A percentile compares a stretch with the other conserved stretches of the same genome.
Conservation (phyloP, 2,329 filamentous ascomycete genomes). For the Sarocladium strictum region DNA sequence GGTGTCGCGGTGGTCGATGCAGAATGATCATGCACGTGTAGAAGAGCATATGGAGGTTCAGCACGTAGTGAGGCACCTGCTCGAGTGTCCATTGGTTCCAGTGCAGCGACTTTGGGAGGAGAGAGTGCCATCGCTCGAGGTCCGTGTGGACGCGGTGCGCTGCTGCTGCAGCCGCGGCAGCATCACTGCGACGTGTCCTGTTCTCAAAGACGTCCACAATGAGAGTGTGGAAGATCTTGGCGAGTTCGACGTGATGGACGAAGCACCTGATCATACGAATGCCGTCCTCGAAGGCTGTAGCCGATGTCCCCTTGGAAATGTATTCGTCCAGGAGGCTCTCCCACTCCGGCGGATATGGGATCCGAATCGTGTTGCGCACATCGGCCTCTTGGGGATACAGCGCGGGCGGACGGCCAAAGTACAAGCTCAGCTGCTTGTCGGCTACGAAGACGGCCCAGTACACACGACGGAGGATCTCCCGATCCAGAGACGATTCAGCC, state of each 20-base stretch:
- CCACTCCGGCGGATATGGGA: constrained; percentile 45
- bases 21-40: constrained; percentile 47
- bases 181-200: constrained; percentile 32
- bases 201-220: constrained; percentile 47
- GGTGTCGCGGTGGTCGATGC: constrained; percentile 39
- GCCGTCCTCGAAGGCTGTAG: constrained; percentile 41
- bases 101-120: constrained; percentile 39
- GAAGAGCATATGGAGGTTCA: constrained; percentile 44
- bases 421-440: constrained; percentile 45
- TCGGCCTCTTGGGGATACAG: constrained; percentile 43
- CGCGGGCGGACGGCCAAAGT: constrained; percentile 44
- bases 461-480: constrained; percentile 41
- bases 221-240: constrained; percentile 43
- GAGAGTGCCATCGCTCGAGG: constrained; percentile 39
- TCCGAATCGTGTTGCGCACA: constrained; percentile 40
- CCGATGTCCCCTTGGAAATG: constrained; percentile 35
- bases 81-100: constrained; percentile 47
- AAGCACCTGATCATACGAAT: constrained; percentile 37
- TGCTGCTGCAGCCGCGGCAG: constrained; percentile 33
- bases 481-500: constrained; percentile 21
- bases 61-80: constrained; percentile 37
- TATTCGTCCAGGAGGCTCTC: constrained; percentile 41
- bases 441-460: constrained; percentile 46
- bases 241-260: constrained; percentile 40
- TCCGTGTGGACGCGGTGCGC: constrained; percentile 40